Conservation (phyloP, 2,329 filamentous ascomycete species). For the Pseudogymnoascus sp. region DNA sequence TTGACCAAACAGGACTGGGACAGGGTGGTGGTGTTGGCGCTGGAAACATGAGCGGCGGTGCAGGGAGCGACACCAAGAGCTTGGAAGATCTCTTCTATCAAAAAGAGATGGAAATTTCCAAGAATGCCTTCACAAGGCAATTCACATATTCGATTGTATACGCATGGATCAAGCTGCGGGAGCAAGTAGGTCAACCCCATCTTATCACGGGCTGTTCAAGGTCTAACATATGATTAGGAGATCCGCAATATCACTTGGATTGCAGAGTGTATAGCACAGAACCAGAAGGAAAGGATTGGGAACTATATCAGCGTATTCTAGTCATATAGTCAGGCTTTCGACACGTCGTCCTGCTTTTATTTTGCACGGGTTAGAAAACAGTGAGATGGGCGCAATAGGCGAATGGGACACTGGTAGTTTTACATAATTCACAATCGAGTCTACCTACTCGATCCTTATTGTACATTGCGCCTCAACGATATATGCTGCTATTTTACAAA, state of each 20-base stretch:
- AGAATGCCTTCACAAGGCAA: slow-evolving; percentile 89
- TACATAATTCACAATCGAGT: slow-evolving; percentile 12
- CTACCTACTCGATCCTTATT: slow-evolving; percentile 17
- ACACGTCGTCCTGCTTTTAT: slow-evolving; percentile 6
- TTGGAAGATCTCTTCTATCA: slow-evolving; percentile 98
- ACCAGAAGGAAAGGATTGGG: slow-evolving; percentile 97
- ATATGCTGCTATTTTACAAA: slow-evolving; percentile 43
- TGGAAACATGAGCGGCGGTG: slow-evolving; percentile 78
- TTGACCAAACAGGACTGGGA: slow-evolving; percentile 80
- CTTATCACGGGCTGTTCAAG: slow-evolving; percentile 12
- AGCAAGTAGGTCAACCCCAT: slow-evolving; percentile 64
- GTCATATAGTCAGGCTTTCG: slow-evolving; percentile 22
- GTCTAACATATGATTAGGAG: slow-evolving; percentile 58
- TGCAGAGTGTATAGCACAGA: slow-evolving; percentile 97
- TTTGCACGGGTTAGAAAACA: slow-evolving; percentile 9
- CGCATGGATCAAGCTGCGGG: slow-evolving; percentile 93
- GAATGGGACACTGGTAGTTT: slow-evolving; percentile 10
- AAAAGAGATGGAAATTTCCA: slow-evolving; percentile 98
- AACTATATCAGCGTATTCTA: slow-evolving; percentile 99
- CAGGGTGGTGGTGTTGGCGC: slow-evolving; percentile 66
- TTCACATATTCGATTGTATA: slow-evolving; percentile 95
- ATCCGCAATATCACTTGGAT: slow-evolving; percentile 99
- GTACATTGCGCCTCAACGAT: slow-evolving; percentile 23
- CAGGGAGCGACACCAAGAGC: slow-evolving; percentile 76
- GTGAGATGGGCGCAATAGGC: slow-evolving; percentile 5